Evolutionary conservation across 2,329 filamentous ascomycete genomes (phyloP).

Genomic region (Coniochaeta ligniaria): DNA sequence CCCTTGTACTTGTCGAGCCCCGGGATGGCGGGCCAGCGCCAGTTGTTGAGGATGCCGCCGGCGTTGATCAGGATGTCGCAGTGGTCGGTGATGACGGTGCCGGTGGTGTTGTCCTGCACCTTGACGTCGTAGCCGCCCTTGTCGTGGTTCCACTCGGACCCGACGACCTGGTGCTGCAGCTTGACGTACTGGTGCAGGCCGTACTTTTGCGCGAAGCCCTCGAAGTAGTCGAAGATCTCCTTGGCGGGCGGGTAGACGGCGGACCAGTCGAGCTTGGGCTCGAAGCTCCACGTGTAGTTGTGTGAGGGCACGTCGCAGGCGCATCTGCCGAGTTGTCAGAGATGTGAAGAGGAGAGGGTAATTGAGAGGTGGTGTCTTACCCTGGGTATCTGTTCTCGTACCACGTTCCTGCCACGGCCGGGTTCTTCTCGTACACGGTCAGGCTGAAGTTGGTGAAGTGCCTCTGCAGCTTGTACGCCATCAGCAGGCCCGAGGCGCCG

Average conservation of each 20-base stretch:
- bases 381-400: conserved; percentile 40
- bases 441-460: conserved; percentile 32
- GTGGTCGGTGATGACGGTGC: conserved; percentile 3
- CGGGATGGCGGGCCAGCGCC: conserved; percentile 15
- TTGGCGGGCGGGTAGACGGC: conserved; percentile 31
- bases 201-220: conserved; percentile 31
- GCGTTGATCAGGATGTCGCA: conserved; percentile 3
- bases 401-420: conserved; percentile 41
- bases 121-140: conserved; percentile 2
- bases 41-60: conserved; percentile 9
- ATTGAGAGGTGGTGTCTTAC: conserved; percentile 10
- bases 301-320: conserved; percentile 43
- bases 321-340: conserved; percentile 18
- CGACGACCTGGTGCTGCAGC: conserved; percentile 15
- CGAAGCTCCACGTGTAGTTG: conserved; percentile 43
- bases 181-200: conserved; percentile 24
- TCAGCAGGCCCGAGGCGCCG: conserved; percentile 36
- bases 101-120: background rate
- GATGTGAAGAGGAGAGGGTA: background rate
- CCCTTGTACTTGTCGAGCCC: conserved; percentile 20
- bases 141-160: conserved; percentile 22
- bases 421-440: conserved; percentile 40
- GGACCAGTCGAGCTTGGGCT: conserved; percentile 34
- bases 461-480: conserved; percentile 39
- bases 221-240: conserved; percentile 35